Conservation (phyloP, 495 filamentous ascomycete genomes). For the Hypoxylon perforatum region DNA sequence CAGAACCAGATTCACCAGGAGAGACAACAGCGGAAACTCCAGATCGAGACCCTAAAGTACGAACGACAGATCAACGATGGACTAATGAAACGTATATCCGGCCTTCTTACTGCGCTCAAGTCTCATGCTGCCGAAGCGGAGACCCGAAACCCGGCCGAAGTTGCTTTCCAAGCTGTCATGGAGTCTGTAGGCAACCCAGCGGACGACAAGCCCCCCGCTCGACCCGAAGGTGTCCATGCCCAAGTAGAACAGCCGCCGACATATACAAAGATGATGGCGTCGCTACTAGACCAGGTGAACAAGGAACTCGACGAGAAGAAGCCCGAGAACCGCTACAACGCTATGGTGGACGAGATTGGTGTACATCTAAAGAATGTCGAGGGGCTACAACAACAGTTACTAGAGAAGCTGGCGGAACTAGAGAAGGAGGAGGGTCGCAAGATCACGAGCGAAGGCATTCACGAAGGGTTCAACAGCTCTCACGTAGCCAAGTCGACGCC, state of each 20-base stretch:
- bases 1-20: constrained; percentile 96
- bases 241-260: constrained; percentile 77
- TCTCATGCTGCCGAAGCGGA: constrained; percentile 74
- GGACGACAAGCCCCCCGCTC: constrained; percentile 80
- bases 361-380: constrained; percentile 81
- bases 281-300: constrained; percentile 92
- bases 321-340: constrained; percentile 71
- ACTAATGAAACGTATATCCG: constrained; percentile 82
- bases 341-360: constrained; percentile 79
- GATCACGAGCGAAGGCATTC: constrained; percentile 92
- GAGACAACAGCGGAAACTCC: constrained; percentile 80
- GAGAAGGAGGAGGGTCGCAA: constrained; percentile 89
- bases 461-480: constrained; percentile 91
- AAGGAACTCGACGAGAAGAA: constrained; percentile 80
- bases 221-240: constrained; percentile 77
- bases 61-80: constrained; percentile 94
- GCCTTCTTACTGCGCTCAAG: constrained; percentile 76
- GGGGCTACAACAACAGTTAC: constrained; percentile 78
- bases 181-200: constrained; percentile 71
- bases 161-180: constrained; percentile 88
- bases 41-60: constrained; percentile 92
- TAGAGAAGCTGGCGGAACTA: constrained; percentile 77
- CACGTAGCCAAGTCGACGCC: constrained; percentile 71
- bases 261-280: constrained; percentile 96
- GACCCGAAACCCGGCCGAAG: constrained; percentile 72